A percentile compares a stretch with the other conserved stretches of the same genome.
Conservation (phyloP, 140 eudicot species). For the Flaveria floridana region DNA sequence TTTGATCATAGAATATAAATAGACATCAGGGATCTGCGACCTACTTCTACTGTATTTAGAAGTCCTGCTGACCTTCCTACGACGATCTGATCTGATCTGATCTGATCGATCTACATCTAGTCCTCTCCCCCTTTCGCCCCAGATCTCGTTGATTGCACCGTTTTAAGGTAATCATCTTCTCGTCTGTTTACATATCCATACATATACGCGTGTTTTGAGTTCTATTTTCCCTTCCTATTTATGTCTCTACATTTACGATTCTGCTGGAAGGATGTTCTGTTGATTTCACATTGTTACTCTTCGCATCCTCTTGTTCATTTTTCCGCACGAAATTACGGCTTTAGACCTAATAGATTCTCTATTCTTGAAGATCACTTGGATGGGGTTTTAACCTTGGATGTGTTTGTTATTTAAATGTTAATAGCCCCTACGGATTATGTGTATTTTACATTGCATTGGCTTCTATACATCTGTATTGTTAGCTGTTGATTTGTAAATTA, state of each 20-base stretch:
- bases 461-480: background rate
- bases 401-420: background rate
- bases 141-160: conserved; percentile 22
- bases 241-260: no score
- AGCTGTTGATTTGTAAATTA: conserved; percentile 15
- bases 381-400: background rate
- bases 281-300: background rate
- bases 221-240: background rate
- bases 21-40: no score
- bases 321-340: background rate
- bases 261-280: no score
- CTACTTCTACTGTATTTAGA: no score
- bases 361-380: conserved; percentile 1
- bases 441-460: conserved; percentile 14
- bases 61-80: background rate
- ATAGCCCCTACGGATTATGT: background rate
- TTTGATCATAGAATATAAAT: no score
- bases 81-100: conserved; percentile 24
- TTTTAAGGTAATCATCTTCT: conserved; percentile 10
- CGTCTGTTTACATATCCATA: background rate
- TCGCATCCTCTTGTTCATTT: no score
- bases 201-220: no score
- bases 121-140: conserved; percentile 2
- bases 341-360: background rate
- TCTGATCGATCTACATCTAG: background rate